Conservation (phyloP, 2,329 filamentous ascomycete genomes). For the Penicillium freii region DNA sequence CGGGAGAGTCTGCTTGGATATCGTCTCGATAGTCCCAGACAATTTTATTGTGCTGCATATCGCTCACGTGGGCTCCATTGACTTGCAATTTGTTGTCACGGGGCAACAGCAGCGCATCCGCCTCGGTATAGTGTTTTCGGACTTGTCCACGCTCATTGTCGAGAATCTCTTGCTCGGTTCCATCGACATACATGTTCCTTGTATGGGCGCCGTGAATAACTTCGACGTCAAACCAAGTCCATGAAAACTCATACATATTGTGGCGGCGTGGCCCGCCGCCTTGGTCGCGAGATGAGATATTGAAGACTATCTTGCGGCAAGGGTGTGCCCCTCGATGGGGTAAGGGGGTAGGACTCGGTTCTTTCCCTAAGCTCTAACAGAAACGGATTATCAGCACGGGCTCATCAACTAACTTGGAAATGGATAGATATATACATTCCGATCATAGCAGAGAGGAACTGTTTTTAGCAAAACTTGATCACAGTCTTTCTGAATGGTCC, state of each 20-base stretch:
- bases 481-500: slow-evolving; percentile 30
- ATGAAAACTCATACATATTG: slow-evolving; percentile 33
- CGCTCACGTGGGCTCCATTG: slow-evolving; percentile 26
- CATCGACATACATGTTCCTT: slow-evolving; percentile 18
- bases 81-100: slow-evolving; percentile 31
- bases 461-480: slow-evolving; percentile 39
- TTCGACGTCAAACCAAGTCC: slow-evolving; percentile 42
- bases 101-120: slow-evolving; percentile 32
- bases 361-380: slow-evolving; percentile 16
- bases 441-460: slow-evolving; percentile 37
- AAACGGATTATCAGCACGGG: background rate
- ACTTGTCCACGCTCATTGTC: slow-evolving; percentile 15
- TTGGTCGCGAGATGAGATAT: slow-evolving; percentile 38
- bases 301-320: slow-evolving; percentile 41
- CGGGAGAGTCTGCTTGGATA: slow-evolving; percentile 29
- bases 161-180: slow-evolving; percentile 16
- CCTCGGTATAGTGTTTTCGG: slow-evolving; percentile 18
- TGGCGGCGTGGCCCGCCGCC: slow-evolving; percentile 23
- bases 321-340: slow-evolving; percentile 38
- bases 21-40: slow-evolving; percentile 39
- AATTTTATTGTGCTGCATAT: slow-evolving; percentile 28
- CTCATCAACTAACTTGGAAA: slow-evolving; percentile 4
- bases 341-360: slow-evolving; percentile 23
- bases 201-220: slow-evolving; percentile 28
- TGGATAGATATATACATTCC: slow-evolving; percentile 25